Base-by-base conservation (phyloP, 164 flowering plant species). In the Buxus sempervirens region DNA sequence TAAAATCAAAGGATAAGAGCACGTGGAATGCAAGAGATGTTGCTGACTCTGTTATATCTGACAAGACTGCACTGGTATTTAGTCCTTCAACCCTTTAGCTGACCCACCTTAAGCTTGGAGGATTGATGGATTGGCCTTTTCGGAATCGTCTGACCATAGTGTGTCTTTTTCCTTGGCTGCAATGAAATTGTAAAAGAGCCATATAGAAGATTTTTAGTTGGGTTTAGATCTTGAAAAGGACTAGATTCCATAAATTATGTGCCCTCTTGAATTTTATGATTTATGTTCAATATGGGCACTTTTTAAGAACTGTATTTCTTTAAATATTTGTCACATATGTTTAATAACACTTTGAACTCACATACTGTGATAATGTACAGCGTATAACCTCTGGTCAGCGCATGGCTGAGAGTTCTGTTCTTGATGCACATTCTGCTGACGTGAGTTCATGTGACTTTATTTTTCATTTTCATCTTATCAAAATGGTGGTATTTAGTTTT, bases 21-120 rank as follows among this genome's bases (percentile, higher is more conserved):
- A 77, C 82, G 32, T 95, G 99, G 97, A 77, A 66, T 62, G 90
- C 97, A 42, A 89, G 89, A 87, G 97, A 85, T 81, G 96, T 95
- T 75, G 93, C 97, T 74, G 97, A 95, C 74, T 88, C 97, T 76
- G 96, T 95, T 71, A 78, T 92, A 66, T 77, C 97, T 63, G 96
- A 92, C 81, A 95, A 92, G 70, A 88, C 97, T 68, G 87, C 79
- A 13, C 54, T 80, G 83, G 79, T 80, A 75, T 53, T 63, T 66
- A 21, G 36, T 38, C 28, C 16, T 63, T 41, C 25, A 62, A 16
- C 53, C 28, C 42, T 65, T 36, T 22, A 24, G 22, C 5, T 63
- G 5, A 16, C 20, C 23, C 9, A 32, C 13, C 32, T n/a, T 56
- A 13, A 23, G 64, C 22, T 63, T 57, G 9, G 64, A 27, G 54